These are phyloP conservation scores for Aspergillus novofumigatus DNA, from an alignment of 2,329 filamentous ascomycete species.

Conservation along the genomic window DNA sequence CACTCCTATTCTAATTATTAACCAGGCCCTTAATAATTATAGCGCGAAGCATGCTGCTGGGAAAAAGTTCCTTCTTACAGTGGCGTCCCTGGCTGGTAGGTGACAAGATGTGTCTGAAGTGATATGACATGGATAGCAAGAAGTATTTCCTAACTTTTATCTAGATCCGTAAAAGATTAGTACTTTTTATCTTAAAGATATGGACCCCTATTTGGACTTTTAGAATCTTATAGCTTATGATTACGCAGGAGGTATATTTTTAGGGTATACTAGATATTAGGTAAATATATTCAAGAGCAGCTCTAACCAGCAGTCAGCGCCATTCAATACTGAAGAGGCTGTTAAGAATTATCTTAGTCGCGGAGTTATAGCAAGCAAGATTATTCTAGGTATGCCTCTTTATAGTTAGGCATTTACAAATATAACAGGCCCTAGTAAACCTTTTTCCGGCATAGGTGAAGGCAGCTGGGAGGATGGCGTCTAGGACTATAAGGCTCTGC, in stretches of 20 bases:
- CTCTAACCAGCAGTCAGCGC: constrained; percentile 60
- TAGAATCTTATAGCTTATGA: constrained; percentile 76
- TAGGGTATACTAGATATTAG: constrained; percentile 66
- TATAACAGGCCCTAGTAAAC: constrained; percentile 67
- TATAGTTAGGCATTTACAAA: constrained; percentile 82
- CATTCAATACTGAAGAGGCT: constrained; percentile 70
- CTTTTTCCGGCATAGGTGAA: constrained; percentile 67
- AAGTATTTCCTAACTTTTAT: no score
- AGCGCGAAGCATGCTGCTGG: no score
- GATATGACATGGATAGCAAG: no score
- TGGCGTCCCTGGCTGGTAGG: no score
- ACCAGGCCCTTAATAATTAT: no score
- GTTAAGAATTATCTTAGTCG: constrained; percentile 64
- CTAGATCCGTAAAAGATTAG: constrained; percentile 3
- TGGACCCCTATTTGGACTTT: constrained; percentile 49
- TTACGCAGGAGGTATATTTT: constrained; percentile 72
- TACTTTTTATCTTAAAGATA: constrained; percentile 36
- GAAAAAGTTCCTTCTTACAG: no score
- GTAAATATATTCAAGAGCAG: constrained; percentile 67
- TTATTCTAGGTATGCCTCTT: constrained; percentile 86
- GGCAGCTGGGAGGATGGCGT: constrained; percentile 83
- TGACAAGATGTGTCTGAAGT: no score
- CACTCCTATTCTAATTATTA: constrained; percentile 36
- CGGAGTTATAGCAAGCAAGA: constrained; percentile 64
- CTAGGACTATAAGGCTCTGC: constrained; percentile 83